Conservation (phyloP, 2,329 filamentous ascomycete species). For the Biscogniauxia marginata region DNA sequence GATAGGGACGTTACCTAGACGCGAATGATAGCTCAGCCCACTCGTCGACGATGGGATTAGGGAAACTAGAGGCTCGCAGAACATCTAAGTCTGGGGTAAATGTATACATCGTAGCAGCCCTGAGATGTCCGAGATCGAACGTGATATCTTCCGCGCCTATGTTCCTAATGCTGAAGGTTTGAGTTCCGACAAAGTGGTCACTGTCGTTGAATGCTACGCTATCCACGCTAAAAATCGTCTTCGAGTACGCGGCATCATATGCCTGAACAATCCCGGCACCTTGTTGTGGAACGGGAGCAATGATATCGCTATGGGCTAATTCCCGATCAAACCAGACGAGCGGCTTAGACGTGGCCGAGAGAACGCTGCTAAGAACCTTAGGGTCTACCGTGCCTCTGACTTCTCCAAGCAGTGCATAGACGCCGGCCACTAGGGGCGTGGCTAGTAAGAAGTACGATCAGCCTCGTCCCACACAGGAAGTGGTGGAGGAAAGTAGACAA, state of each 20-base stretch:
- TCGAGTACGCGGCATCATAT: slow-evolving; percentile 39
- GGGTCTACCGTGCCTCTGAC: slow-evolving; percentile 28
- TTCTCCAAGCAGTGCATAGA: slow-evolving; percentile 33
- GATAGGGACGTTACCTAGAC: neutral
- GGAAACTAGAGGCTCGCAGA: neutral
- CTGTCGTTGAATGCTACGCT: slow-evolving; percentile 47
- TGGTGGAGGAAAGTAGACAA: slow-evolving; percentile 3
- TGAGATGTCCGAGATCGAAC: slow-evolving; percentile 38
- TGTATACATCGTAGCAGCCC: slow-evolving; percentile 40
- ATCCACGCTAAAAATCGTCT: slow-evolving; percentile 35
- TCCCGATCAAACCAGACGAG: slow-evolving; percentile 32
- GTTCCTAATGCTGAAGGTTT: slow-evolving; percentile 42
- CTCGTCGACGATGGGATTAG: neutral
- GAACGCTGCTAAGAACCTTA: slow-evolving; percentile 22
- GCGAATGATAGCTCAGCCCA: neutral
- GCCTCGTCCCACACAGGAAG: neutral
- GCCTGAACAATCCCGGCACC: slow-evolving; percentile 44
- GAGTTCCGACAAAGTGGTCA: slow-evolving; percentile 34
- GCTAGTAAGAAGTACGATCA: neutral
- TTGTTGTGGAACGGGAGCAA: slow-evolving; percentile 40
- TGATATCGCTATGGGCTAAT: neutral
- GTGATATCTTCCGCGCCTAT: slow-evolving; percentile 34
- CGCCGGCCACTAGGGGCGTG: slow-evolving; percentile 45
- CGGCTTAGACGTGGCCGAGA: slow-evolving; percentile 33
- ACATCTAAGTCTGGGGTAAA: slow-evolving; percentile 14